Percentiles rank a stretch among this genome's conserved stretches.
Conservation (phyloP, 495 filamentous ascomycete genomes). For the Clohesyomyces aquaticus region DNA sequence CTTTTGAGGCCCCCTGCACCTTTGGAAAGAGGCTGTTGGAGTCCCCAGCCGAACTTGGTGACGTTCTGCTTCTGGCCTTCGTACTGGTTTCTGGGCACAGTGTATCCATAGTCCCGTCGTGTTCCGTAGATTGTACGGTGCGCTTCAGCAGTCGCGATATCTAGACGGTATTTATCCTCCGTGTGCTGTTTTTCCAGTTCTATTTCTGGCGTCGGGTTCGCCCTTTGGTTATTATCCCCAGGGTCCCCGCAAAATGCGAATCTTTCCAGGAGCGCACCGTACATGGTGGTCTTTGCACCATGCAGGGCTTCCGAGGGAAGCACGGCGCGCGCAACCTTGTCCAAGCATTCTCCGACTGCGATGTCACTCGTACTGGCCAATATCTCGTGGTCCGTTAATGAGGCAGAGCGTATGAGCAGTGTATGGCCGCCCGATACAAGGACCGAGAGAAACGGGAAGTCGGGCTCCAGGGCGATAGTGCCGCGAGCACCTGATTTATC, state of each 20-base stretch:
- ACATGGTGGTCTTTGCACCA: slow-evolving; percentile 62
- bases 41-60: slow-evolving; percentile 59
- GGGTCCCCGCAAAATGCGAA: slow-evolving; percentile 71
- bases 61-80: slow-evolving; percentile 55
- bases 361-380: slow-evolving; percentile 73
- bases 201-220: slow-evolving; percentile 10
- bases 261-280: slow-evolving; percentile 72
- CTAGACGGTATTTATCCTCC: slow-evolving; percentile 23
- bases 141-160: slow-evolving; percentile 36
- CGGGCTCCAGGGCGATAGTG: slow-evolving; percentile 34
- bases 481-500: neutral
- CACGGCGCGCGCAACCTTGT: slow-evolving; percentile 79
- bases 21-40: slow-evolving; percentile 60
- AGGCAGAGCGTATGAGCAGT: slow-evolving; percentile 72
- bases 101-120: slow-evolving; percentile 20
- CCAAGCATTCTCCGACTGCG: slow-evolving; percentile 81
- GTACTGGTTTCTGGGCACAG: slow-evolving; percentile 55
- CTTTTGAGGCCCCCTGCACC: slow-evolving; percentile 45
- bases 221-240: neutral
- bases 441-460: slow-evolving; percentile 84
- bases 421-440: slow-evolving; percentile 95
- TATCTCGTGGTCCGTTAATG: slow-evolving; percentile 67
- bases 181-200: slow-evolving; percentile 9
- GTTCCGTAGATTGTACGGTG: slow-evolving; percentile 48
- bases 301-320: slow-evolving; percentile 59